Base-by-base conservation (phyloP, 2,329 filamentous ascomycete genomes). In the Diaporthe ampelina region DNA sequence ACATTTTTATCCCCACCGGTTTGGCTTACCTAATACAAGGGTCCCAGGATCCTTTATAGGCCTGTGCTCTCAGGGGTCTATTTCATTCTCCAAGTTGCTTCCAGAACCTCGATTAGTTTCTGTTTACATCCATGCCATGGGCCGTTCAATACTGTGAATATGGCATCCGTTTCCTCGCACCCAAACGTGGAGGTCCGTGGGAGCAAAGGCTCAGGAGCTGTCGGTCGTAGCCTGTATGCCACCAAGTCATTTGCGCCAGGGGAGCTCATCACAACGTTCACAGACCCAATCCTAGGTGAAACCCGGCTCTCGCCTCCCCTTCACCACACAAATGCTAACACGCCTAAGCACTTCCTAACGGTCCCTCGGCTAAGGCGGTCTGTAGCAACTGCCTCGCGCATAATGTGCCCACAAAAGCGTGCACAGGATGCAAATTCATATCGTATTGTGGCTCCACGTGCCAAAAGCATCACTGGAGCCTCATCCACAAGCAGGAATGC, bases 401-500 rank as follows among this genome's bases (percentile, higher is more conserved):
- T 56, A 50, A 61, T 59, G 69, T 40, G 32, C 67, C 77, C 37
- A 77, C 76, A 24, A 79, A 79, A 32, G 83, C 85, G 29, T 92
- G 91, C 81, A 86, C 86, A 0, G 86, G 84, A 65, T 92, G 91
- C 82, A 85, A 83, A 37, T 83, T 86, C 1, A 85, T 86, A 4
- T 85, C 83, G 35, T 92, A 92, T 84, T 92, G 91, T 82, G 83
- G 84, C 68, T 73, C 82, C 10, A 76, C 79, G 7, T 92, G 91
- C 81, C 91, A 92, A 81, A 82, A 83, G 32, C 82, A 85, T 2
- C 86, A 89, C 79, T 92, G 91, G 90, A 80, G 80, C 10, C 79
- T 80, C 1, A 83, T 85, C 54, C 91, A 92, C 81, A 84, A 85
- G 77, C 81, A 81, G 59, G 91, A 92, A 82, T 92, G 91, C 83